Conservation (phyloP, 148 eudicot genomes). For the Cornus suecica region DNA sequence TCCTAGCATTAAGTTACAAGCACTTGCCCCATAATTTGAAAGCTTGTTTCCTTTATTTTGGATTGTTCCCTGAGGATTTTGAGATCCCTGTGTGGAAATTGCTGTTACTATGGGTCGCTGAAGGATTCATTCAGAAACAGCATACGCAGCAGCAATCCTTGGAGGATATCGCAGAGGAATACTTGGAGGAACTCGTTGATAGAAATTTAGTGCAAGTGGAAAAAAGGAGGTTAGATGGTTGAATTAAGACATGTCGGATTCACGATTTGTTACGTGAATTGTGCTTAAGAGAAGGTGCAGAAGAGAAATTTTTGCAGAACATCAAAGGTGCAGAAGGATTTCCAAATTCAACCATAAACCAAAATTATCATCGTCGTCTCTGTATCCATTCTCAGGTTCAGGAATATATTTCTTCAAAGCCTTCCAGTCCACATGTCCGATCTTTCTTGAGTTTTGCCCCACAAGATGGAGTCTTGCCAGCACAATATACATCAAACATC, state of each 20-base stretch:
- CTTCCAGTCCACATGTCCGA: slow-evolving; percentile 3
- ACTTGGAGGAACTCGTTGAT: slow-evolving; percentile 24
- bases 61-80: slow-evolving; percentile 19
- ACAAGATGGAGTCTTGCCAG: background rate
- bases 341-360: background rate
- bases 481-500: background rate
- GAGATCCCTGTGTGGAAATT: slow-evolving; percentile 15
- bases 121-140: slow-evolving; percentile 16
- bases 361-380: slow-evolving; percentile 6
- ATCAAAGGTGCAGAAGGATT: background rate
- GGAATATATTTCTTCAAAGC: background rate
- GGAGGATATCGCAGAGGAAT: slow-evolving; percentile 21
- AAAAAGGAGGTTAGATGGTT: slow-evolving; percentile 1
- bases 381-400: background rate
- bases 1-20: slow-evolving; percentile 28
- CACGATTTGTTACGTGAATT: slow-evolving; percentile 29
- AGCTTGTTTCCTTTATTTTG: slow-evolving; percentile 25
- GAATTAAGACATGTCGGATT: slow-evolving; percentile 18
- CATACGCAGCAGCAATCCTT: background rate
- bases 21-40: slow-evolving; percentile 24
- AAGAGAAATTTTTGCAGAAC: slow-evolving; percentile 13
- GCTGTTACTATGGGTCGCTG: slow-evolving; percentile 17
- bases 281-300: slow-evolving; percentile 15
- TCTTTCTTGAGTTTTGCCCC: slow-evolving; percentile 7
- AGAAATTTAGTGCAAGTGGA: slow-evolving; percentile 16